phyloP scores from a whole-genome alignment of 768 basidiomycete genomes.

The Rhodosporidiobolus sp. region DNA sequence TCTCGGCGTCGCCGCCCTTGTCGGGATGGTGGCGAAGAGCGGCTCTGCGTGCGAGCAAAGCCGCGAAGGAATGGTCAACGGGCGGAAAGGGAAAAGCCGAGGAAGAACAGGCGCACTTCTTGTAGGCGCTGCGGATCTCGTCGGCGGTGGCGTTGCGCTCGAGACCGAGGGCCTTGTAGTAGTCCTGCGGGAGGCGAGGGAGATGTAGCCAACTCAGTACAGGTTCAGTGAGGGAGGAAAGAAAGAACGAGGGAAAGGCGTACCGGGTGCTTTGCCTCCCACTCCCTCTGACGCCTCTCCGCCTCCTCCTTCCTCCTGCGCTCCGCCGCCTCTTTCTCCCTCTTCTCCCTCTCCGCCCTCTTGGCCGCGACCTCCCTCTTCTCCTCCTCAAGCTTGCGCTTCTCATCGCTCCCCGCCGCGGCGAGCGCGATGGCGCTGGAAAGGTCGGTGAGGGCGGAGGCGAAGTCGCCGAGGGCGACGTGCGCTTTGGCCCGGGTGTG shows the following conservation, averaged over 20 bases:
- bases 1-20: slow-evolving; percentile 91
- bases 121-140: not conserved
- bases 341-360: not conserved
- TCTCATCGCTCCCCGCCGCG: not conserved
- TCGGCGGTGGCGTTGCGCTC: not conserved
- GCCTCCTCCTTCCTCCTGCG: not conserved
- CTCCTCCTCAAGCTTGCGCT: not conserved
- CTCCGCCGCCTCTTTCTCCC: not conserved
- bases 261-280: not conserved
- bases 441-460: not conserved
- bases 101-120: too few relatives aligned
- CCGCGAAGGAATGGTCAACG: too few relatives aligned
- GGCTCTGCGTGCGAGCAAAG: too few relatives aligned
- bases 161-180: not conserved
- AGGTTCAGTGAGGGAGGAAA: not conserved
- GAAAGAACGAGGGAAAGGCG: not conserved
- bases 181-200: not conserved
- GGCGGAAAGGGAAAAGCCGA: too few relatives aligned
- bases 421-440: not conserved
- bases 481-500: not conserved
- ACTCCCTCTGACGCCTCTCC: not conserved
- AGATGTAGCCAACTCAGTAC: not conserved
- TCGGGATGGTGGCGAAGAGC: slow-evolving; percentile 53
- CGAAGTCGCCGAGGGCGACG: not conserved
- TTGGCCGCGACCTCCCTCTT: not conserved